Conservation (phyloP, 495 filamentous ascomycete genomes). For the Cairneyella variabilis region DNA sequence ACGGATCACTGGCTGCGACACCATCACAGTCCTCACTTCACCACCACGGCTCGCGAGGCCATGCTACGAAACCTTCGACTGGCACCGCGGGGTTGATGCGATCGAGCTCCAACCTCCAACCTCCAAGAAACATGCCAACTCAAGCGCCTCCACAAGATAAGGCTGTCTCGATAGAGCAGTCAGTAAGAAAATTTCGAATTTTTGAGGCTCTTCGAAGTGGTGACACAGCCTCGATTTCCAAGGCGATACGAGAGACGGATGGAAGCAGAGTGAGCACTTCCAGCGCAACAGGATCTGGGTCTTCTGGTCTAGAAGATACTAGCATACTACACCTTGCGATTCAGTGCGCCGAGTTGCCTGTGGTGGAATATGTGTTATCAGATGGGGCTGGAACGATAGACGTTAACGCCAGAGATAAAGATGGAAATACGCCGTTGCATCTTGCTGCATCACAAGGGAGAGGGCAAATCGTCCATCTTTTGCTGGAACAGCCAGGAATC, state of each 20-base stretch:
- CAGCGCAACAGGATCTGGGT: slow-evolving; percentile 40
- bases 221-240: slow-evolving; percentile 84
- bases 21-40: slow-evolving; percentile 32
- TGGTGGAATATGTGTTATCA: slow-evolving; percentile 92
- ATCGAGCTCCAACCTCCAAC: slow-evolving; percentile 22
- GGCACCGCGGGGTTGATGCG: slow-evolving; percentile 26
- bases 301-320: slow-evolving; percentile 64
- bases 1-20: slow-evolving; percentile 30
- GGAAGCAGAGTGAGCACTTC: slow-evolving; percentile 48
- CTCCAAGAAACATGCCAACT: slow-evolving; percentile 9
- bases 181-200: slow-evolving; percentile 86
- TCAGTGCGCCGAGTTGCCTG: slow-evolving; percentile 93
- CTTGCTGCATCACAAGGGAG: slow-evolving; percentile 81
- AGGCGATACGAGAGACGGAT: slow-evolving; percentile 71
- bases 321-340: slow-evolving; percentile 89
- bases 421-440: slow-evolving; percentile 92
- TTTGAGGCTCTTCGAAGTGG: slow-evolving; percentile 90
- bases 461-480: slow-evolving; percentile 68
- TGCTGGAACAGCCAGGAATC: slow-evolving; percentile 74
- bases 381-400: slow-evolving; percentile 63
- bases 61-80: slow-evolving; percentile 39
- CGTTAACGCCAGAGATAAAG: slow-evolving; percentile 83
- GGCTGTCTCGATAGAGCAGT: slow-evolving; percentile 76
- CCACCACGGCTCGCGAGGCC: slow-evolving; percentile 32
- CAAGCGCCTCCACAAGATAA: slow-evolving; percentile 19